Conservation (phyloP, 1,284 basidiomycete genomes). For the Puccinia triticina region DNA sequence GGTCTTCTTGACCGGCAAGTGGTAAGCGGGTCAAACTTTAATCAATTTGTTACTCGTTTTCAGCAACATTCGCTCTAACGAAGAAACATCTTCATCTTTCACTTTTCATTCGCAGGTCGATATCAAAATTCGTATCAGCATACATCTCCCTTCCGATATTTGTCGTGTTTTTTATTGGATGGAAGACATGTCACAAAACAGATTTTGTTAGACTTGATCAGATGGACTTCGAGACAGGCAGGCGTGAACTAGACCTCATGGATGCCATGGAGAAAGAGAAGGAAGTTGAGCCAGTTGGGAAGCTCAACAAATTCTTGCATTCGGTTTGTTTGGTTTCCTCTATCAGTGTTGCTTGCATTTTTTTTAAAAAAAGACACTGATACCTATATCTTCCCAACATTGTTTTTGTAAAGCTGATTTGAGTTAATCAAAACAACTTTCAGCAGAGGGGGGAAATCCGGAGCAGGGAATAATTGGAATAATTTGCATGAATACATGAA, state of each 20-base stretch:
- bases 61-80: conserved; percentile 29
- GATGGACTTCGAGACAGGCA: conserved; percentile 76
- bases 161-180: conserved; percentile 71
- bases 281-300: conserved; percentile 24
- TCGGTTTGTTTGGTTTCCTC: conserved; percentile 21
- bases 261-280: conserved; percentile 49
- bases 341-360: no score
- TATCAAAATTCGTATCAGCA: conserved; percentile 66
- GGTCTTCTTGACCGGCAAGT: conserved; percentile 72
- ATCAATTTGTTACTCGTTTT: conserved; percentile 52
- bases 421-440: no score
- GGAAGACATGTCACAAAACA: conserved; percentile 65
- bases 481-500: no score
- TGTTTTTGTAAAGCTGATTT: no score
- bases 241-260: conserved; percentile 56
- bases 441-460: no score
- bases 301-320: conserved; percentile 31
- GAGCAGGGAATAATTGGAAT: no score
- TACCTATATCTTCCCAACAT: no score
- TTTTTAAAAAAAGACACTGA: no score
- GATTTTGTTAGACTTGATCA: conserved; percentile 65
- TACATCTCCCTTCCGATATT: conserved; percentile 78
- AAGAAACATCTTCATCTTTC: not conserved
- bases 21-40: conserved; percentile 67
- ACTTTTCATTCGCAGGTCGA: conserved; percentile 53